phyloP scores from a whole-genome alignment of 2,329 filamentous ascomycete species.

The Myriosclerotinia scirpicola region DNA sequence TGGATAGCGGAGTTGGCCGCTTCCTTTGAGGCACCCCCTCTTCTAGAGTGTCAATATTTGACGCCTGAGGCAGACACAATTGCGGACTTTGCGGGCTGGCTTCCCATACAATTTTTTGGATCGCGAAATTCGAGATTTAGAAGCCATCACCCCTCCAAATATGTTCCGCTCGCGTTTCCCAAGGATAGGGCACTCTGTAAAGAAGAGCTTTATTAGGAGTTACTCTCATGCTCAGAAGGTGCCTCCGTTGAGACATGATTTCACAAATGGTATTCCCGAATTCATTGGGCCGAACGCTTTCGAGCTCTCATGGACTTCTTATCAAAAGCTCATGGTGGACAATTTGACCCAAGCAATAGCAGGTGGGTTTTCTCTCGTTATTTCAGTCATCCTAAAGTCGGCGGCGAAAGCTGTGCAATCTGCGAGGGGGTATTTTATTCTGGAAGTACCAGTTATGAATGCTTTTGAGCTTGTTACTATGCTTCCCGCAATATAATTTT shows the following conservation, averaged over 20 bases:
- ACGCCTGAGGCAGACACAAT: background rate
- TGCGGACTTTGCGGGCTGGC: constrained; percentile 15
- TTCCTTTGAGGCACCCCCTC: background rate
- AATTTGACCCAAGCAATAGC: constrained; percentile 73
- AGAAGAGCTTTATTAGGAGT: constrained; percentile 13
- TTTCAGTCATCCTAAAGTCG: background rate
- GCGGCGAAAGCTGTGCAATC: background rate
- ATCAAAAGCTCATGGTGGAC: constrained; percentile 71
- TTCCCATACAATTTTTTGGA: constrained; percentile 22
- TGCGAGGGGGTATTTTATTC: background rate
- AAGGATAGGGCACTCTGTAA: constrained; percentile 31
- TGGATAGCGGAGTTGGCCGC: constrained; percentile 23
- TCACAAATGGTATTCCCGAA: constrained; percentile 58
- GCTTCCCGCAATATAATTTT: background rate
- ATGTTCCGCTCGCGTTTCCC: constrained; percentile 41
- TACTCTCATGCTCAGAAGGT: background rate
- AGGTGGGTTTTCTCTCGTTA: constrained; percentile 53
- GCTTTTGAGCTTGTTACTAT: background rate
- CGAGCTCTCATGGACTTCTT: constrained; percentile 76
- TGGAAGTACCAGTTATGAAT: background rate
- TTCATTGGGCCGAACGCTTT: constrained; percentile 71
- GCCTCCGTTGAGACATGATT: constrained; percentile 50
- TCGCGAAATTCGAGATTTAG: constrained; percentile 17
- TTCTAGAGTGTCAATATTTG: background rate
- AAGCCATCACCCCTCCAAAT: constrained; percentile 15